Evolutionary conservation across 139 green algal genomes (phyloP), one percentile per base, ranked within the genome.

Genomic region (Chlamydomonas applanata): DNA sequence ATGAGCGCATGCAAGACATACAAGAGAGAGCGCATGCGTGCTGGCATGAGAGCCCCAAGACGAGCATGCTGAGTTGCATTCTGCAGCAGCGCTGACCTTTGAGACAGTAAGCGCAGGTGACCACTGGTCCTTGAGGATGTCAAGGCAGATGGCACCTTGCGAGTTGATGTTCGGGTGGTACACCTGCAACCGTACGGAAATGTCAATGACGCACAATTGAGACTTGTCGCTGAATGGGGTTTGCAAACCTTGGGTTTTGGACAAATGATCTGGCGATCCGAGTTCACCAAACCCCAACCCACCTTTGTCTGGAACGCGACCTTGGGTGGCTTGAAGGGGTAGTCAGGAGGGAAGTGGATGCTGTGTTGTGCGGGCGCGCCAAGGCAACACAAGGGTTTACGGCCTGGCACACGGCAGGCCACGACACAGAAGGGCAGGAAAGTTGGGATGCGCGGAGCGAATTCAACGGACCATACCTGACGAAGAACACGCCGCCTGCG

Each of bases 91-190:
- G n/a, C 57, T 44, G n/a, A 92, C 92, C 87, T 98, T 98, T 24
- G 91, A 97, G 49, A 99, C 97, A 40, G 96, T 98, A 1, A 98
- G 86, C 5, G 96, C 96, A 17, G 96, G 96, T 72, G 86, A 96
- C 96, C 96, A 99, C 80, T 97, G 92, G 72, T 99, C 96, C 83
- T 98, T 98, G n/a, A 99, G 81, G 62, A 99, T 98, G 70, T 98
- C 96, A 30, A 99, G 83, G 85, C 95, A 98, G 70, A 99, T 98
- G 79, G 80, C 89, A 20, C 96, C 96, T 83, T 98, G 94, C 82
- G 84, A 93, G 86, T 98, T 98, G 35, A 99, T 88, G 84, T 99
- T 99, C 36, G 95, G 97, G 79, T 99, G 96, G 82, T 99, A 99
- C 64, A 99, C 91, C 83, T 90, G 71, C 44, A 62, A 3, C 40